phyloP scores from a whole-genome alignment of 2,329 filamentous ascomycete species.

The Trichophyton schoenleinii region DNA sequence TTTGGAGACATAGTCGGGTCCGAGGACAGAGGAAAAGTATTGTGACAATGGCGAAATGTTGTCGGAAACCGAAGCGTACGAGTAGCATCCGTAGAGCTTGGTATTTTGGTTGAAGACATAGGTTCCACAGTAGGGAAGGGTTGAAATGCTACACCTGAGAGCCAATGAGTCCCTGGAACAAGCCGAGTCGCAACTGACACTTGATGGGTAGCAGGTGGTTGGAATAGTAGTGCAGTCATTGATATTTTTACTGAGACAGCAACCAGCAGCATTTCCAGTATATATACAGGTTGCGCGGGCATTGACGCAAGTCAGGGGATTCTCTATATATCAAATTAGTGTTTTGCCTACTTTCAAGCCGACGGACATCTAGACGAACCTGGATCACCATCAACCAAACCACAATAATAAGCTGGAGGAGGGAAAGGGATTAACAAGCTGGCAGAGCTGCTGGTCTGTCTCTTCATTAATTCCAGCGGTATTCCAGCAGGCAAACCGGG shows the following conservation, averaged over 20 bases:
- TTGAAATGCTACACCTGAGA: slow-evolving; percentile 10
- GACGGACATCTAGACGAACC: slow-evolving; percentile 8
- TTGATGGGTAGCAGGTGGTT: slow-evolving; percentile 11
- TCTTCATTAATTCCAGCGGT: slow-evolving; percentile 11
- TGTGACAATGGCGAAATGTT: slow-evolving; percentile 11
- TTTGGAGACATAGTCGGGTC: slow-evolving; percentile 8
- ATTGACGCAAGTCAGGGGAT: slow-evolving; percentile 13
- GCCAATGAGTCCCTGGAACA: slow-evolving; percentile 7
- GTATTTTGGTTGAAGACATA: slow-evolving; percentile 12
- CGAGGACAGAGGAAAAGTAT: slow-evolving; percentile 14
- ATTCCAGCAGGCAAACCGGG: slow-evolving; percentile 10
- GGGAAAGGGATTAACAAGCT: slow-evolving; percentile 10
- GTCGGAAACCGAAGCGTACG: slow-evolving; percentile 7
- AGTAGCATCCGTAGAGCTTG: slow-evolving; percentile 11
- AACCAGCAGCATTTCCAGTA: slow-evolving; percentile 13
- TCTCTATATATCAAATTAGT: slow-evolving; percentile 6
- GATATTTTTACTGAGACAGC: slow-evolving; percentile 12
- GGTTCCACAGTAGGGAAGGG: slow-evolving; percentile 13
- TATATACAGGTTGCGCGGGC: slow-evolving; percentile 13
- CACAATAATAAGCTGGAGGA: slow-evolving; percentile 14
- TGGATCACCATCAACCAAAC: slow-evolving; percentile 13
- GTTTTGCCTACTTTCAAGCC: background rate
- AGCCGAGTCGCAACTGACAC: slow-evolving; percentile 8
- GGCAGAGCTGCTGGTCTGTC: background rate
- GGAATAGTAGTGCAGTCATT: slow-evolving; percentile 13